Evolutionary conservation across 306 rosid species (phyloP), one percentile per base, ranked within the genome.

Genomic region (Sicyos baderoa): DNA sequence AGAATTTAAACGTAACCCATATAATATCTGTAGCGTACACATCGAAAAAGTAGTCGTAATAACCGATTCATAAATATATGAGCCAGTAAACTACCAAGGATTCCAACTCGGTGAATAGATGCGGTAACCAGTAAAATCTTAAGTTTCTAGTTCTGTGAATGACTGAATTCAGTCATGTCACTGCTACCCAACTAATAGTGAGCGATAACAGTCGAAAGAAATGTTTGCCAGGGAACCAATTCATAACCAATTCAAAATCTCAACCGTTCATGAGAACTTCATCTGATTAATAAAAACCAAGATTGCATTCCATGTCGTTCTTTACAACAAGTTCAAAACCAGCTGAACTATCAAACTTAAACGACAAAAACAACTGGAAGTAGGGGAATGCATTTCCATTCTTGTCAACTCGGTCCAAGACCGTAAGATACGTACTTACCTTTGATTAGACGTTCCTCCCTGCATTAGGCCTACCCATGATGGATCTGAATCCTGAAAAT

Each of bases 401-500:
- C 44, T 58, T 61, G 17, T 35, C 67, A 23, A 67, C 21, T 67
- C 2, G 19, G 63, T 79, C 71, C 74, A 76, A 57, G 60, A 77
- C 76, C 57, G 32, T 76, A 76, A 72, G 51, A 68, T 76, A 74
- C 77, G 74, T n/a, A 74, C 90, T 84, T 80, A 86, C 86, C 96
- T 78, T 84, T 63, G 71, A 74, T 79, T 73, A 10, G 78, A 76
- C 61, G 80, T 80, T 80, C 81, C 76, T 61, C 72, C 74, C 48
- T 57, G 86, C 91, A 75, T 83, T 72, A 78, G 67, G 82, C 81
- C 76, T 82, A 91, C 96, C 61, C 68, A 55, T 80, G 70, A 81
- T 81, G 69, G 74, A 82, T 77, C 79, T 74, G 81, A 76, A 82
- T 85, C 91, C 96, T 89, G 95, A 84, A 91, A 89, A 23, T 47